Percentiles rank a stretch among this genome's conserved stretches.
Evolutionary conservation across 163 green algal species (phyloP).

Genomic region (Prototheca wickerhamii): DNA sequence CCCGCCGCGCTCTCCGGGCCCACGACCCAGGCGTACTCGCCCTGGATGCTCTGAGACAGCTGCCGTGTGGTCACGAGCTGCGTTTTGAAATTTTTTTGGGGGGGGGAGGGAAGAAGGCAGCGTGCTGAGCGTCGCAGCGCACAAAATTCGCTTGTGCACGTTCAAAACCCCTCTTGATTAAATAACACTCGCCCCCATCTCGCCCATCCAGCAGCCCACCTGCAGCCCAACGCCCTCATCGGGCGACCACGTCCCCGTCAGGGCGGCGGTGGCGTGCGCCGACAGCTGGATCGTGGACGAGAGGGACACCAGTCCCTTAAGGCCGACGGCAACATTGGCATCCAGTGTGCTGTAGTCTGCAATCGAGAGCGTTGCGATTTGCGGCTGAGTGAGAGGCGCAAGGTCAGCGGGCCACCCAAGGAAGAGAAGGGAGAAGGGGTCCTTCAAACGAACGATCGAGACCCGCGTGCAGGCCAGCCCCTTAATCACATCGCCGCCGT

Average conservation of each 20-base stretch:
- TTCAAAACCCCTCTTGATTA: background rate
- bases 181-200: background rate
- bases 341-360: conserved; percentile 16
- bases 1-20: conserved; percentile 23
- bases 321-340: conserved; percentile 20
- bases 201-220: conserved; percentile 10
- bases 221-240: conserved; percentile 38
- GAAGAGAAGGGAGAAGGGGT: background rate
- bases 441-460: too few species aligned
- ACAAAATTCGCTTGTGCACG: background rate
- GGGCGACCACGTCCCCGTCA: conserved; percentile 33
- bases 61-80: conserved; percentile 40
- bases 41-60: conserved; percentile 24
- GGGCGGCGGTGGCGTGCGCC: conserved; percentile 7
- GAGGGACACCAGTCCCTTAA: conserved; percentile 30
- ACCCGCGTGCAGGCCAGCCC: too few species aligned
- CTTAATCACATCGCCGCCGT: background rate
- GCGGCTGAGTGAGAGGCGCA: background rate
- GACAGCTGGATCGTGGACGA: conserved; percentile 22
- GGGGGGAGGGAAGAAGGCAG: background rate
- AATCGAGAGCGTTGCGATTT: background rate
- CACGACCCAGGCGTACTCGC: conserved; percentile 40
- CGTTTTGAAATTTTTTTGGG: conserved; percentile 1
- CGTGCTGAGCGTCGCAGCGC: conserved; percentile 5
- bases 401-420: background rate